Evolutionary conservation across 345 rosid species (phyloP).

Genomic region (Euphorbia peplus): DNA sequence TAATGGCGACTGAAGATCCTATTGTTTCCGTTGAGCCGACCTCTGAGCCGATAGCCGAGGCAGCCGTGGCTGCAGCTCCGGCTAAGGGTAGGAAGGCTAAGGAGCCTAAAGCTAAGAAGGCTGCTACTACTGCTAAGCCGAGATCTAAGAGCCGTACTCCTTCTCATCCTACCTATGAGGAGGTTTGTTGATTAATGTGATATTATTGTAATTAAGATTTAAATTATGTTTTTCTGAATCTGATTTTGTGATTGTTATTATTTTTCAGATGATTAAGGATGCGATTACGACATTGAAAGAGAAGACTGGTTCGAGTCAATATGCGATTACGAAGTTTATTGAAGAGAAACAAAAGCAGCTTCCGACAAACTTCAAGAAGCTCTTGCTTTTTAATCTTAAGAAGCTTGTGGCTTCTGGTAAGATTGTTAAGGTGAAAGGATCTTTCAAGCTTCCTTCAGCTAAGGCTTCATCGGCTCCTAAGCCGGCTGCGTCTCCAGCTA

Average conservation of each 20-base stretch:
- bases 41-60: conserved; percentile 21
- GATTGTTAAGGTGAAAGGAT: conserved; percentile 65
- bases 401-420: conserved; percentile 62
- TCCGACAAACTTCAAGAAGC: conserved; percentile 60
- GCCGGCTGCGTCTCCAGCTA: conserved; percentile 27
- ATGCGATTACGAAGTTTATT: conserved; percentile 73
- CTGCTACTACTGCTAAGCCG: conserved; percentile 39
- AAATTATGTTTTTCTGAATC: conserved; percentile 1
- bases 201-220: neutral
- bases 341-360: conserved; percentile 74
- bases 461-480: conserved; percentile 22
- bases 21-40: neutral
- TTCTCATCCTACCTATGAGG: conserved; percentile 69
- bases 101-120: conserved; percentile 48
- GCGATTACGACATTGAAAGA: conserved; percentile 71
- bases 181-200: conserved; percentile 33
- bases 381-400: conserved; percentile 58
- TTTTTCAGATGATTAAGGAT: conserved; percentile 65
- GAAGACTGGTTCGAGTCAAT: conserved; percentile 84
- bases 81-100: conserved; percentile 45
- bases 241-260: conserved; percentile 17
- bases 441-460: conserved; percentile 61
- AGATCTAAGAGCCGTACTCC: conserved; percentile 31
- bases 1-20: conserved; percentile 46
- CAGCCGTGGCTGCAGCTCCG: conserved; percentile 1